Evolutionary conservation across 2,329 filamentous ascomycete genomes (phyloP), one percentile per base, ranked within the genome.

Genomic region (Scorias spongiosa): DNA sequence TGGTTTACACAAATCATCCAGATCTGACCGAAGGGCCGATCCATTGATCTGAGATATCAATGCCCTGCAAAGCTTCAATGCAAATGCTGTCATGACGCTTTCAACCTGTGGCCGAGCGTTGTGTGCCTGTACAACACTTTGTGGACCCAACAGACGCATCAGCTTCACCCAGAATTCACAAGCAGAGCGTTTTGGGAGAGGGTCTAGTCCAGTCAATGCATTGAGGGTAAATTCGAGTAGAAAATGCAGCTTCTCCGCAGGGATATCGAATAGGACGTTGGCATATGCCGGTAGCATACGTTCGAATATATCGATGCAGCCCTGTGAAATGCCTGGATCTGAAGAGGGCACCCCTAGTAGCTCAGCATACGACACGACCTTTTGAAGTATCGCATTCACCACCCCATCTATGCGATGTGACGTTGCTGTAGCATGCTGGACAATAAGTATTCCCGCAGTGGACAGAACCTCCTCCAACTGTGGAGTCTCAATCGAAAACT

Each of bases 181-280:
- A 1, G 84, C 75, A 2, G 81, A 75, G 28, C 74, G 74, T 62
- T 91, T 93, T 0, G 84, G 81, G 9, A 93, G 65, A 0, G 81
- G 78, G 46, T 91, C 84, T 28, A 71, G 76, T 10, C 80, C 80
- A 38, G 79, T 72, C 6, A 93, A 64, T 7, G 84, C 78, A 52
- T 76, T 73, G 10, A 91, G 65, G 0, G 78, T 74, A 54, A 89
- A 88, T 43, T 79, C 64, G 54, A 93, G 81, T 47, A 86, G 72
- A 51, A 71, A 76, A 46, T 81, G 76, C 1, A 81, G 67, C 10
- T 71, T 67, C 1, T 72, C 68, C 10, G 69, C 59, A 3, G 76
- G 68, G 42, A 79, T 71, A 8, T 76, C 63, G 41, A 85, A 69
- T 4, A 89, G 63, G 7, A 81, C 68, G n/a, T 68, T 64, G 0